Percentiles rank a stretch among this genome's conserved stretches.
phyloP scores from a whole-genome alignment of 345 rosid species.

The Mangifera indica region DNA sequence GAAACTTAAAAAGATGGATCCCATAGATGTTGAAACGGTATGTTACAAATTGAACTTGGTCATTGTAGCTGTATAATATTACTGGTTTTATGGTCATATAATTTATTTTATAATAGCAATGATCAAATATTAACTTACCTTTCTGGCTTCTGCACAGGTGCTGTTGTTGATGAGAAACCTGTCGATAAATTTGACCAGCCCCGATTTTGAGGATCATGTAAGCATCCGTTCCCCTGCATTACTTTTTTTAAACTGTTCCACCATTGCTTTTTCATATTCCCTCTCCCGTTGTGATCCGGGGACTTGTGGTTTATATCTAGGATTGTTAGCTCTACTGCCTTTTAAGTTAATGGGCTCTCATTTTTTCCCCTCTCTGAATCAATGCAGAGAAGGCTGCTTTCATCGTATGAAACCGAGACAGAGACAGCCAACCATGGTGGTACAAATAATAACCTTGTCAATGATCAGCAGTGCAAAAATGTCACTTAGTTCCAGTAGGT shows the following conservation, averaged over 20 bases:
- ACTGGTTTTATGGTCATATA: neutral
- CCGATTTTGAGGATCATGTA: constrained; percentile 91
- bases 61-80: constrained; percentile 5
- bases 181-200: constrained; percentile 77
- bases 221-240: constrained; percentile 35
- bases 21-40: constrained; percentile 92
- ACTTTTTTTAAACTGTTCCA: constrained; percentile 5
- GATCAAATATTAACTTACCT: constrained; percentile 8
- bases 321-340: neutral
- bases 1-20: constrained; percentile 83
- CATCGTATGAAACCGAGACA: constrained; percentile 56
- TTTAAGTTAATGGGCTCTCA: neutral
- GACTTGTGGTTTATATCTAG: neutral
- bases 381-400: constrained; percentile 79
- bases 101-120: constrained; percentile 4
- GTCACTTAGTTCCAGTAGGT: constrained; percentile 33
- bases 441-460: constrained; percentile 25
- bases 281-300: neutral
- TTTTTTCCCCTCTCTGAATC: neutral
- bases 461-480: constrained; percentile 30
- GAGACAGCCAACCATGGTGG: constrained; percentile 31
- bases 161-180: constrained; percentile 91
- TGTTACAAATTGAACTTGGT: constrained; percentile 17
- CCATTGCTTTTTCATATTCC: neutral
- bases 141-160: constrained; percentile 48